Base-by-base conservation (phyloP, 768 basidiomycete species). In the Austroboletus eburneus region DNA sequence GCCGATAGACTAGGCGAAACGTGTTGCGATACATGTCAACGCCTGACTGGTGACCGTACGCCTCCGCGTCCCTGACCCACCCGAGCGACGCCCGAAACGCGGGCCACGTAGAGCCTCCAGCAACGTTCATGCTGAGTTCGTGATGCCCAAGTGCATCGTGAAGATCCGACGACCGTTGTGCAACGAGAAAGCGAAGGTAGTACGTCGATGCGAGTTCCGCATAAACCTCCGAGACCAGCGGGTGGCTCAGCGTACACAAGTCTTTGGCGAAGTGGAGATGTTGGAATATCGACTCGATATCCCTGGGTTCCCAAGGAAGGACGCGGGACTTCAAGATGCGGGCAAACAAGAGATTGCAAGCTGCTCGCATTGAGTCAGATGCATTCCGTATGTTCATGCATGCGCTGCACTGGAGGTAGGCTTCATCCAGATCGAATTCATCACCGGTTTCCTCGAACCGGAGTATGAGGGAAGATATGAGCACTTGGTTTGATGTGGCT, bases 1-100 rank as follows among this genome's bases (percentile, higher is more conserved):
- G 49, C 2, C 46, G 52, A 27, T 62, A 50, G 23, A 65, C 35
- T 13, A 62, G 44, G 39, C 54, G 55, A 29, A 70, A 55, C 7
- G 62, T 54, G 27, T 46, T 55, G 14, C 54, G 56, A 46, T 69
- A 64, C 9, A 59, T 54, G 21, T 65, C 64, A 16, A 68, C 39
- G 5, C 61, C 67, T 7, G 62, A 65, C 3, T 45, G 46, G 39
- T 63, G 65, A 12, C 42, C 44, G 16, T 55, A 45, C 16, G 33
- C 30, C 42, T 65, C 64, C 4, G 51, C 56, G 12, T 59, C 50
- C 27, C 39, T 46, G 2, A 59, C 44, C 54, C 59, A 64, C 14
- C 53, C 58, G 20, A 63, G 38, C 9, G 58, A 62, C 4, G 52
- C 43, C 12, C 49, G 49, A 25, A 64, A 47, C 2, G 52, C 52